Evolutionary conservation across 441 rosid species (phyloP).

Genomic region (Sinapis alba): DNA sequence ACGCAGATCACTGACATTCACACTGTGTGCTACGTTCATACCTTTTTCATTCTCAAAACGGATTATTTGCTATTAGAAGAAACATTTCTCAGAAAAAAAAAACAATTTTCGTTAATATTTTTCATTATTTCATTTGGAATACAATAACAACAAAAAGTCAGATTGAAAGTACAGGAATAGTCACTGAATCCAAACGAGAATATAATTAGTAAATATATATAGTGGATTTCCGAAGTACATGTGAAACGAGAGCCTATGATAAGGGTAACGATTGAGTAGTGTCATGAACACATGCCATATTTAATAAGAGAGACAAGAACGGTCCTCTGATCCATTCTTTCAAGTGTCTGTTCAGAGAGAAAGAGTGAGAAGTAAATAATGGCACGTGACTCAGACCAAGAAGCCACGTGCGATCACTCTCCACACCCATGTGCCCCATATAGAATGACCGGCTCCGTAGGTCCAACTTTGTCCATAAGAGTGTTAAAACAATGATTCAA

Average conservation of each 20-base stretch:
- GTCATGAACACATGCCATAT: constrained; percentile 38
- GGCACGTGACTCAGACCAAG: constrained; percentile 35
- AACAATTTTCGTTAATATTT: too few relatives aligned
- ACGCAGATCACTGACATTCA: neutral
- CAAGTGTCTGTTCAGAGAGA: constrained; percentile 30
- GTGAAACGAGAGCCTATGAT: constrained; percentile 20
- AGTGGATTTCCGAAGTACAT: constrained; percentile 15
- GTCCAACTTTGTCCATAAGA: too few relatives aligned
- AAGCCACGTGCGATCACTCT: constrained; percentile 47
- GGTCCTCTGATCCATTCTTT: constrained; percentile 35
- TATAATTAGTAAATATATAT: neutral
- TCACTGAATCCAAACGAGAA: neutral
- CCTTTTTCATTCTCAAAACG: neutral
- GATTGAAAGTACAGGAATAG: neutral
- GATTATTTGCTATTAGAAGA: neutral
- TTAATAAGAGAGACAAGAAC: neutral
- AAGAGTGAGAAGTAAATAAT: constrained; percentile 37
- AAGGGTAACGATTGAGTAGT: constrained; percentile 33
- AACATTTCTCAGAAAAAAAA: neutral
- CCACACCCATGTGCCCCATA: constrained; percentile 54
- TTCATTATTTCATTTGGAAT: too few relatives aligned
- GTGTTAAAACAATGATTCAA: too few relatives aligned
- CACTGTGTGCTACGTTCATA: too few relatives aligned
- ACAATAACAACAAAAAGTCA: neutral
- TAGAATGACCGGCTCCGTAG: constrained; percentile 18